These are phyloP conservation scores for Cordia subcordata DNA, from an alignment of 257 asterid genomes.

Conservation along the genomic window DNA sequence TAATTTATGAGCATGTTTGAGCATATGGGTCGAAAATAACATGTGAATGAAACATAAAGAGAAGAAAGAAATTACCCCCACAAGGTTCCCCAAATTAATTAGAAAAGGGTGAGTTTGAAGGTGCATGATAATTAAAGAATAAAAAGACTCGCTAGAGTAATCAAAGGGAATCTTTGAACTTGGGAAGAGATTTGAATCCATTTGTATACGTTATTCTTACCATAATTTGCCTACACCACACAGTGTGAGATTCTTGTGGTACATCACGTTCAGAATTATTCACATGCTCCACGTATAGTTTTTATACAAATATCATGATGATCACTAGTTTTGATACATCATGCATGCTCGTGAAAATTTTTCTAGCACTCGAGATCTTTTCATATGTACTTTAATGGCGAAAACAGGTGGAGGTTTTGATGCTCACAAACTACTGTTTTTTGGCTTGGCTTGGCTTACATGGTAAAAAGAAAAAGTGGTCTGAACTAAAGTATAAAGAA, in stretches of 20 bases:
- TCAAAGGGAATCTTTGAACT: constrained; percentile 25
- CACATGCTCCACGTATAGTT: constrained; percentile 30
- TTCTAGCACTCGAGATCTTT: constrained; percentile 16
- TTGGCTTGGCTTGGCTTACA: too few relatives aligned
- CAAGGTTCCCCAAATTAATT: too few relatives aligned
- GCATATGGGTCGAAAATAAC: too few relatives aligned
- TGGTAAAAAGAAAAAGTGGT: constrained; percentile 13
- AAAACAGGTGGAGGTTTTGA: constrained; percentile 23
- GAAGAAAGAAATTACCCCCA: too few relatives aligned
- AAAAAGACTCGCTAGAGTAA: constrained; percentile 16
- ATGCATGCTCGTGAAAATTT: constrained; percentile 9
- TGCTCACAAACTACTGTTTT: constrained; percentile 6
- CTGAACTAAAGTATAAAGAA: constrained; percentile 25
- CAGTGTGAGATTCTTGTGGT: constrained; percentile 40
- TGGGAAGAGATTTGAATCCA: constrained; percentile 8
- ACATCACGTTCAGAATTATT: constrained; percentile 17
- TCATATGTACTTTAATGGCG: constrained; percentile 20
- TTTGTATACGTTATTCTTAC: constrained; percentile 23
- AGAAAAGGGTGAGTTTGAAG: too few relatives aligned
- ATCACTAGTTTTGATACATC: constrained; percentile 10
- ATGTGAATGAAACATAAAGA: too few relatives aligned
- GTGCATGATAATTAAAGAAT: too few relatives aligned
- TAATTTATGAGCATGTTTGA: too few relatives aligned
- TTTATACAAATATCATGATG: too few relatives aligned
- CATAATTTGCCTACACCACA: constrained; percentile 18